Evolutionary conservation across 1,139 yeast species (phyloP).

Genomic region (Hansenula sp.): DNA sequence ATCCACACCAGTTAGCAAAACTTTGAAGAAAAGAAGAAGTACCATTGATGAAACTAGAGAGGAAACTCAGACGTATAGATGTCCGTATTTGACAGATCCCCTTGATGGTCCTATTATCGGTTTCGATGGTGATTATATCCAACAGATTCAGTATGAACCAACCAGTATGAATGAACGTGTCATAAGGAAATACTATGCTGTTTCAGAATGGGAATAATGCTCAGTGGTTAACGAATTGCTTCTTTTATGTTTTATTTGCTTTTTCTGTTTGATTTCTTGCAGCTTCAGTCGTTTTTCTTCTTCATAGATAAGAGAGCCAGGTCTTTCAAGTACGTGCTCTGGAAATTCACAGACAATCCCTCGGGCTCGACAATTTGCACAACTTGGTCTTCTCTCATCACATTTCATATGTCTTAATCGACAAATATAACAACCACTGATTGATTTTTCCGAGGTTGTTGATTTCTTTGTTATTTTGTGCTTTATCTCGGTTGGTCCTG

Average conservation of each 20-base stretch:
- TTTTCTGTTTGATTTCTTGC: slow-evolving; percentile 8
- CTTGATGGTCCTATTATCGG: slow-evolving; percentile 79
- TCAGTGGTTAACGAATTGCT: neutral
- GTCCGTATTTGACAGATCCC: slow-evolving; percentile 64
- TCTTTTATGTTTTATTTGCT: neutral
- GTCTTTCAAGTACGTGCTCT: slow-evolving; percentile 1
- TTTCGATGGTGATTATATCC: slow-evolving; percentile 56
- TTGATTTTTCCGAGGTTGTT: slow-evolving; percentile 27
- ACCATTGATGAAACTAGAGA: slow-evolving; percentile 69
- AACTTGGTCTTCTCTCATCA: slow-evolving; percentile 35
- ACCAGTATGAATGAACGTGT: slow-evolving; percentile 38
- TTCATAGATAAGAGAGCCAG: slow-evolving; percentile 6
- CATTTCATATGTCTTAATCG: slow-evolving; percentile 44
- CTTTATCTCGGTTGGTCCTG: neutral
- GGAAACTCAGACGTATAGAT: slow-evolving; percentile 62
- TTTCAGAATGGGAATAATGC: slow-evolving; percentile 39
- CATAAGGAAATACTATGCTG: slow-evolving; percentile 19
- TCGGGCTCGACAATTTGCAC: slow-evolving; percentile 19
- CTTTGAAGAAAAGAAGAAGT: slow-evolving; percentile 23
- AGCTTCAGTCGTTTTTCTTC: slow-evolving; percentile 5
- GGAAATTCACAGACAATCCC: slow-evolving; percentile 12
- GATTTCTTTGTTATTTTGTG: neutral
- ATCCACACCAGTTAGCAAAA: slow-evolving; percentile 3
- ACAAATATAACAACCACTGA: slow-evolving; percentile 48
- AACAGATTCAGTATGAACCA: slow-evolving; percentile 48